Evolutionary conservation across 345 rosid species (phyloP), one percentile per base, ranked within the genome.

Genomic region (Boechera divaricarpa): DNA sequence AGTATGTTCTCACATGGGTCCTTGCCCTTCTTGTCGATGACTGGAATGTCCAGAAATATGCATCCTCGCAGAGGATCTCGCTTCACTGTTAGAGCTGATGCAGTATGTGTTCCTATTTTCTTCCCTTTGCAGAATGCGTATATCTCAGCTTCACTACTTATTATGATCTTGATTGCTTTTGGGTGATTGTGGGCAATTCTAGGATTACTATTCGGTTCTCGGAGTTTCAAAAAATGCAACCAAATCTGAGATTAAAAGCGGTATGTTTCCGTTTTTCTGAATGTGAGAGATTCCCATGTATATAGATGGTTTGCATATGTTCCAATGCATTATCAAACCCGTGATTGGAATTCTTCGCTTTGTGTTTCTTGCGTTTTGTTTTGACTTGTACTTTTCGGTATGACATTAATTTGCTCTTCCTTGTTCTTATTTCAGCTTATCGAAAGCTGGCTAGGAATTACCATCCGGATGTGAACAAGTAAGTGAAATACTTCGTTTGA

Each of bases 401-500:
- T 57, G 58, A 56, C 60, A 48, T 16, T 36, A 28, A 26, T 58
- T 57, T 0, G 4, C 26, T 47, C 65, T 36, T 61, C 13, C 42
- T 75, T 75, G 42, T 67, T 48, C 55, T 51, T 68, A 48, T 75
- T 86, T 41, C 89, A 96, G 99, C 98, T 53, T 96, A 96, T 62
- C 83, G 99, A 77, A 96, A 96, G 78, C 96, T 93, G 62, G 99
- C 98, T 13, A 87, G 99, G 84, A 93, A 72, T 82, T 91, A 85
- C 77, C 99, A 96, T 85, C 99, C 97, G 2, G 99, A 96, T 80
- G 98, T 96, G 67, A 96, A 96, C 87, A 96, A 96, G 98, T 96
- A 71, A 88, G 96, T 85, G 44, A 35, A 18, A 18, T 5, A 1
- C 24, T 76, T 3, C 70, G 31, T 53, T 2, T 54, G 2, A 54